Conservation (phyloP, 2,329 filamentous ascomycete species). For the Elsinoe necatrix region DNA sequence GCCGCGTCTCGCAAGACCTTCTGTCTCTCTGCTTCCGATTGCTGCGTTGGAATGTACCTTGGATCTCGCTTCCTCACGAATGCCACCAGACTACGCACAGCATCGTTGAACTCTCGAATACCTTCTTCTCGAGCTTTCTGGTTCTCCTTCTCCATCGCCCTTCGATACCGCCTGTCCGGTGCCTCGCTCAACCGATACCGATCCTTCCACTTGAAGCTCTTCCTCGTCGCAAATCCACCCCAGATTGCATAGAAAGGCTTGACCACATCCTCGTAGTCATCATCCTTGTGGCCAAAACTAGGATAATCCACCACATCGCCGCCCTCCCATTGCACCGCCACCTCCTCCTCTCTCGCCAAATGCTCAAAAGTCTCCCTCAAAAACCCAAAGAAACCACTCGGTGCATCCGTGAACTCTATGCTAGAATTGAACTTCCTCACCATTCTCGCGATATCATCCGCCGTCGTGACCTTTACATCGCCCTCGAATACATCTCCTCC, state of each 20-base stretch:
- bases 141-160: conserved; percentile 94
- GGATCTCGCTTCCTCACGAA: conserved; percentile 91
- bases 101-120: conserved; percentile 82
- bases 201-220: conserved; percentile 86
- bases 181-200: conserved; percentile 75
- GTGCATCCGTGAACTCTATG: conserved; percentile 71
- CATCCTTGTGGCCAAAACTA: conserved; percentile 68
- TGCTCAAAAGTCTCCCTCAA: conserved; percentile 69
- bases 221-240: conserved; percentile 73
- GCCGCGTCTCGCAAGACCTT: conserved; percentile 68
- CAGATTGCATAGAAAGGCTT: conserved; percentile 74
- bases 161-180: conserved; percentile 71
- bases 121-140: conserved; percentile 73
- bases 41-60: conserved; percentile 66
- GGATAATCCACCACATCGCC: conserved; percentile 60
- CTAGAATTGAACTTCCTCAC: conserved; percentile 72
- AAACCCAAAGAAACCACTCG: conserved; percentile 76
- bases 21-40: conserved; percentile 73
- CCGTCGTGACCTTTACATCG: conserved; percentile 67
- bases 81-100: conserved; percentile 72
- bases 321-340: conserved; percentile 62
- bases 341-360: conserved; percentile 70
- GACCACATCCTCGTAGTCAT: conserved; percentile 67
- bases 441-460: conserved; percentile 68
- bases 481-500: conserved; percentile 46